Percentiles rank a stretch among this genome's conserved stretches.
Evolutionary conservation across 768 basidiomycete genomes (phyloP).

Genomic region (Fomitopsis serialis): DNA sequence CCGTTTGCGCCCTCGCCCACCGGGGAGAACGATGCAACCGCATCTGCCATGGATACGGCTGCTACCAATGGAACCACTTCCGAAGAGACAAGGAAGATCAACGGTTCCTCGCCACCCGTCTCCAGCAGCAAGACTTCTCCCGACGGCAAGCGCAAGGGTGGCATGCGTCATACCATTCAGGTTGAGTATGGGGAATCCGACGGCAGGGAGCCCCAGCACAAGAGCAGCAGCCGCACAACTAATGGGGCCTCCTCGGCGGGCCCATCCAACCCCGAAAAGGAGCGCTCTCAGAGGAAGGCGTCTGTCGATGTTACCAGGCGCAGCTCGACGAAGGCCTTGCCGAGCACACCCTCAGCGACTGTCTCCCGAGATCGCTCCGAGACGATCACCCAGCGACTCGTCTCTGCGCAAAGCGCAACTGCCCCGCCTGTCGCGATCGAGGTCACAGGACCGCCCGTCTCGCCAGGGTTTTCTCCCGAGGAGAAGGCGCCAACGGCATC

Average conservation of each 20-base stretch:
- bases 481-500: constrained; percentile 17
- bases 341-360: constrained; percentile 18
- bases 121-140: constrained; percentile 33
- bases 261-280: background rate
- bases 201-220: constrained; percentile 14
- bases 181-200: constrained; percentile 83
- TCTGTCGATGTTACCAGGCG: constrained; percentile 11
- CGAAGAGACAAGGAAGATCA: constrained; percentile 9
- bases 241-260: constrained; percentile 2
- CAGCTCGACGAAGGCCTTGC: constrained; percentile 24
- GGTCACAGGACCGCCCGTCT: constrained; percentile 25
- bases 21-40: constrained; percentile 17
- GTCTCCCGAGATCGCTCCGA: constrained; percentile 4
- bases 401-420: constrained; percentile 6
- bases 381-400: constrained; percentile 7
- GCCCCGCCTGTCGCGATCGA: constrained; percentile 23
- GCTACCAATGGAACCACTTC: constrained; percentile 1
- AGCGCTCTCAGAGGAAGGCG: constrained; percentile 14
- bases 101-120: background rate
- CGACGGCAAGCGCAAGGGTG: constrained; percentile 42
- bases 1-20: constrained; percentile 56
- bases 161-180: constrained; percentile 90
- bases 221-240: constrained; percentile 2
- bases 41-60: constrained; percentile 2
- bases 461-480: constrained; percentile 16